Evolutionary conservation across 75 land plant species (phyloP), one percentile per base, ranked within the genome.

Genomic region (Pinus albicaulis): DNA sequence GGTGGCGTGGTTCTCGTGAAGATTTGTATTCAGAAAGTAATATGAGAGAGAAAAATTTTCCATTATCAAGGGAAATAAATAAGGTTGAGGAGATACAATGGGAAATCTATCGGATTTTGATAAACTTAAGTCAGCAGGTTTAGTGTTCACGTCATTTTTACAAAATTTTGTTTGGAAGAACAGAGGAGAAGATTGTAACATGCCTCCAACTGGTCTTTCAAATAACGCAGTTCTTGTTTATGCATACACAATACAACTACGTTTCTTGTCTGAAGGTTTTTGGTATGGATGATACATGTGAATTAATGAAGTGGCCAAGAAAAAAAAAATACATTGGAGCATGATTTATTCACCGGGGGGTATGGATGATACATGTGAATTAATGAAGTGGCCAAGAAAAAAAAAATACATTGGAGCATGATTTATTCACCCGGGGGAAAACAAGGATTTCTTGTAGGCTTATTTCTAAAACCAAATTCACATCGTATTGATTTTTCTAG

Each of bases 61-160:
- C 97, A 55, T 78, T 96, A 76, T 85, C 99, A 36, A 85, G 80
- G 66, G 91, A 97, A 76, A 81, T 96, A 2, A 74, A 65, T 74
- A 94, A 93, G 95, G 99, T 96, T 71, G 99, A 96, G 74, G 99
- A 96, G 83, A 85, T 90, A 87, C 98, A 96, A 36, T 86, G 95
- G 75, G 91, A 96, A 57, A 83, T 96, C n/a, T 96, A 93, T 64
- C 75, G 79, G 25, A 63, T 87, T 38, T 84, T 96, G 4, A 88
- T 96, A 57, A 89, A 85, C 20, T 92, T 94, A 64, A 82, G 87
- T 75, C 82, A 68, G 89, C 93, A 26, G 99, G 95, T 34, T 90
- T 91, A 55, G 90, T 94, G 7, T 93, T 96, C 68, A 83, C 91
- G 65, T 73, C 87, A 59, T 96, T 94, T 65, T 69, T 96, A 55